Evolutionary conservation across 352 stramenopile species (phyloP).

Genomic region (Pythium diclinum): DNA sequence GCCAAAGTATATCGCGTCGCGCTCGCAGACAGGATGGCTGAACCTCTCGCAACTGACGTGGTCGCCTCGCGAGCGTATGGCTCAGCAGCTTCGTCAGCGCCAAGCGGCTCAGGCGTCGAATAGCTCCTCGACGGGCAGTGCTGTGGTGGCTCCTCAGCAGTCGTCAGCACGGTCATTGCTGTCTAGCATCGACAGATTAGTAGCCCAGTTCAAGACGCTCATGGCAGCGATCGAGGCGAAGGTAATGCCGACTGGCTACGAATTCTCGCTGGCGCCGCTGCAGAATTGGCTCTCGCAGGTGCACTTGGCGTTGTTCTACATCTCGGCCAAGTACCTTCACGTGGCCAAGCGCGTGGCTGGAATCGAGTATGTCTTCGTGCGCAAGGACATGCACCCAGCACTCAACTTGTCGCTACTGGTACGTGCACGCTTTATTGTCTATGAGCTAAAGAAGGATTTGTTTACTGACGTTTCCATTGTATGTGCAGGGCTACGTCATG

Average conservation of each 20-base stretch:
- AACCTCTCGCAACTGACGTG: conserved; percentile 60
- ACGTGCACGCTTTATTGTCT: no score
- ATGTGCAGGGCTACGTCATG: conserved; percentile 71
- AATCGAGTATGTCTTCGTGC: conserved; percentile 79
- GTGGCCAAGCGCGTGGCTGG: conserved; percentile 61
- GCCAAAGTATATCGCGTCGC: conserved; percentile 52
- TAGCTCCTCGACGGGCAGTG: neutral
- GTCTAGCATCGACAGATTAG: conserved; percentile 33
- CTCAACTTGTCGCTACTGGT: conserved; percentile 74
- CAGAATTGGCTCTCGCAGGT: conserved; percentile 47
- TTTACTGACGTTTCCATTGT: neutral
- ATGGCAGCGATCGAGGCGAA: conserved; percentile 39
- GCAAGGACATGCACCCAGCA: conserved; percentile 51
- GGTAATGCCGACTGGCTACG: conserved; percentile 52
- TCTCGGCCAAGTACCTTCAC: conserved; percentile 68
- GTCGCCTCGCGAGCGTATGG: conserved; percentile 74
- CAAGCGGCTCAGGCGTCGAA: conserved; percentile 25
- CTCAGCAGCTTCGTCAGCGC: conserved; percentile 62
- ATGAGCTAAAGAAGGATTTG: no score
- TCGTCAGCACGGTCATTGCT: conserved; percentile 30
- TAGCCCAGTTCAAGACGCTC: conserved; percentile 43
- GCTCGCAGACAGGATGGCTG: conserved; percentile 70
- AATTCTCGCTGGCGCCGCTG: conserved; percentile 48
- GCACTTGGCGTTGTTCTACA: conserved; percentile 76
- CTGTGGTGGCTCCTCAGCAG: conserved; percentile 8